Evolutionary conservation across 257 asterid species (phyloP).

Genomic region (Gardenia jasminoides): DNA sequence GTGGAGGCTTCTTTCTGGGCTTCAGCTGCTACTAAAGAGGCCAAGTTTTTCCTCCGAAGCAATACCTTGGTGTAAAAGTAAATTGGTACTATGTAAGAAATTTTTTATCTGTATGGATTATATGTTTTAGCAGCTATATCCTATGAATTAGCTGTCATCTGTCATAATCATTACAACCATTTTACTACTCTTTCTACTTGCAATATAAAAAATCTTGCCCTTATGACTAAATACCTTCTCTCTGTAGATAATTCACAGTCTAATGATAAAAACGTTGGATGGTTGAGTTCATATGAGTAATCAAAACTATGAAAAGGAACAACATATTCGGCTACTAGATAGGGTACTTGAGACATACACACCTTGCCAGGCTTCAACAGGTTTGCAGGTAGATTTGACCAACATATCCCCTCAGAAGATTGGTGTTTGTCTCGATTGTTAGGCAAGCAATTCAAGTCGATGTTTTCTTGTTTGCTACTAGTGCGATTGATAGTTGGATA

Average conservation of each 20-base stretch:
- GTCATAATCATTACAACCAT: too few relatives aligned
- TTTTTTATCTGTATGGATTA: background rate
- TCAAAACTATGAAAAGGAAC: background rate
- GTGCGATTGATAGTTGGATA: slow-evolving; percentile 32
- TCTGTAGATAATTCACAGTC: background rate
- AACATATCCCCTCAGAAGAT: slow-evolving; percentile 46
- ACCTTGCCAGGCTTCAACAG: slow-evolving; percentile 80
- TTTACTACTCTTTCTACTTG: too few relatives aligned
- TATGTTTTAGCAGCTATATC: background rate
- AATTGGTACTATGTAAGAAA: too few relatives aligned
- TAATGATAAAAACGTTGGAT: background rate
- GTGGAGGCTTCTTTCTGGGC: slow-evolving; percentile 80
- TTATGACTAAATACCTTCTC: background rate
- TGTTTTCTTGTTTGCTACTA: slow-evolving; percentile 48
- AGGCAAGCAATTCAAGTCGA: slow-evolving; percentile 24
- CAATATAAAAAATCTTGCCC: too few relatives aligned
- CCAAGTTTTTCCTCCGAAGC: slow-evolving; percentile 64
- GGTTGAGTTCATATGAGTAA: background rate
- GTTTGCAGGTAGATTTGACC: slow-evolving; percentile 67
- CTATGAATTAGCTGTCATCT: too few relatives aligned
- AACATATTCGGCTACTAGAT: background rate
- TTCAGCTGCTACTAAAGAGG: slow-evolving; percentile 70
- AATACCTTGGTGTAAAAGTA: slow-evolving; percentile 41
- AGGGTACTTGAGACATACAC: slow-evolving; percentile 9
- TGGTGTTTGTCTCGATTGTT: slow-evolving; percentile 35